Base-by-base conservation (phyloP, 257 asterid genomes). In the Gardenia jasminoides region DNA sequence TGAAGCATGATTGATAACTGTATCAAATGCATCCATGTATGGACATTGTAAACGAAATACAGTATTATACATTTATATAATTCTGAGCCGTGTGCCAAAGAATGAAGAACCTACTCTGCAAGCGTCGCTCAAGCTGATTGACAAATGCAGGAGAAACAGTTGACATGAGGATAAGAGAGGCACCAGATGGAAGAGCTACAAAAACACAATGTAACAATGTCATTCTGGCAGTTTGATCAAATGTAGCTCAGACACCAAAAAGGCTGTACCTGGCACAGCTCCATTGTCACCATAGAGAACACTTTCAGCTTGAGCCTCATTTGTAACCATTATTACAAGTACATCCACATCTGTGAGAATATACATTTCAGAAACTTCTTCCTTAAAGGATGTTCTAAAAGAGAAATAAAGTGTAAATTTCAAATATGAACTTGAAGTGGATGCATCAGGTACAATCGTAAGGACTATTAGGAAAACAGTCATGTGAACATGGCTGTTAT, bases 91-190 rank as follows among this genome's bases (percentile, higher is more conserved):
- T 19, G 69, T 16, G n/a, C 36, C 66, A 80, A 74, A 72, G 76
- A 71, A 36, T 56, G 52, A 82, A 82, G 64, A 79, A 85, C 94
- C 69, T 89, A 95, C 99, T 87, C n/a, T 89, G 91, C 89, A 95
- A 87, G 84, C 94, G 91, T 74, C 79, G 86, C 78, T 92, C 96
- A 33, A 95, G 92, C 82, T 88, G 93, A 85, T 89, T 89, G 79
- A 95, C 88, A 86, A 89, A 93, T 85, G 98, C 91, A 28, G 99
- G 99, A 85, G 99, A 95, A 78, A 95, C 97, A 67, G 99, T 95
- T 72, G 99, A 95, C 64, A 96, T 90, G 66, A 95, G 93, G 83
- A 95, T 76, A 84, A 95, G 67, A 76, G 97, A 88, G 79, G 99
- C 93, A 76, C 98, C 99, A 67, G 87, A 78, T 75, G 96, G 92